These are phyloP conservation scores for Alternaria longipes DNA, from an alignment of 2,329 filamentous ascomycete genomes.

Conservation along the genomic window DNA sequence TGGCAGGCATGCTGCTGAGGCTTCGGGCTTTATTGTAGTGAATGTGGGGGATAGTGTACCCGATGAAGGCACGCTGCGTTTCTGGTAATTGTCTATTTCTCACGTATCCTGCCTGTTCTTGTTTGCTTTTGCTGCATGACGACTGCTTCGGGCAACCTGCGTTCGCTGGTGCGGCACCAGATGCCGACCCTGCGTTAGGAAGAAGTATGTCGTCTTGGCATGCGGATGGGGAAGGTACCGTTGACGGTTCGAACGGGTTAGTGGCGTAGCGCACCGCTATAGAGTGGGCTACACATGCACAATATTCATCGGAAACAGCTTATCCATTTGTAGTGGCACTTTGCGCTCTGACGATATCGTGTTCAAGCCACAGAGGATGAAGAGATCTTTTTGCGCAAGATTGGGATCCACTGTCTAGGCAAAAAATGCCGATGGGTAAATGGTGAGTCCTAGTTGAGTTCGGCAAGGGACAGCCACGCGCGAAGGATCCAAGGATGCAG, in stretches of 20 bases:
- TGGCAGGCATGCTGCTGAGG: background rate
- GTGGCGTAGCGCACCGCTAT: background rate
- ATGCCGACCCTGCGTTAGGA: background rate
- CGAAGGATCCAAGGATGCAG: constrained; percentile 2
- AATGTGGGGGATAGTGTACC: background rate
- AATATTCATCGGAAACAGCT: background rate
- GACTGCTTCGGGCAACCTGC: background rate
- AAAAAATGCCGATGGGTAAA: background rate
- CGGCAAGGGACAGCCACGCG: background rate
- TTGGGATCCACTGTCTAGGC: background rate
- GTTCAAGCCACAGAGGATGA: background rate
- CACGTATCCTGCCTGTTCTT: background rate
- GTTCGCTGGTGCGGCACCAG: background rate
- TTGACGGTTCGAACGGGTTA: background rate
- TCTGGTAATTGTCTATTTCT: background rate
- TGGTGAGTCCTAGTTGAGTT: background rate
- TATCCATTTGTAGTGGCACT: background rate
- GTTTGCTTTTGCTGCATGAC: background rate
- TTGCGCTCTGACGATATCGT: background rate
- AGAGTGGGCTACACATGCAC: background rate
- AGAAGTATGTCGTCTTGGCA: background rate
- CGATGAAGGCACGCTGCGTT: background rate
- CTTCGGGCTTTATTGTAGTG: background rate
- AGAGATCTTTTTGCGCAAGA: background rate
- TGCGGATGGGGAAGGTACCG: background rate